Evolutionary conservation across 139 green algal genomes (phyloP), one percentile per base, ranked within the genome.

Genomic region (Picochlorum sp.): DNA sequence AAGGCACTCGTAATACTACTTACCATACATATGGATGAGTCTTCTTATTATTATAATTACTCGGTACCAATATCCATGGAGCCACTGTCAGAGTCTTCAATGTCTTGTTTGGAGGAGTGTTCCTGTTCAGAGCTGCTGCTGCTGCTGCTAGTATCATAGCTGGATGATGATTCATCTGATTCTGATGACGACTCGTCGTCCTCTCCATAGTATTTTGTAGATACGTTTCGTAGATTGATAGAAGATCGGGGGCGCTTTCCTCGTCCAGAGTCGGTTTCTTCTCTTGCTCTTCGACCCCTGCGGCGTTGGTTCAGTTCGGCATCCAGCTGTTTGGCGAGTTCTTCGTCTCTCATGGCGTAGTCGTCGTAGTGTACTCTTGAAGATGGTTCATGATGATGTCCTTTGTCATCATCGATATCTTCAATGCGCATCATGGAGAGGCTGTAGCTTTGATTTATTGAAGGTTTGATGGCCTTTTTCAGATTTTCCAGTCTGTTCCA

Each of bases 401-500:
- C 11, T n/a, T 15, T 10, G 6, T 41, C 21, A 24, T 30, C 21
- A 18, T 30, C 16, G 28, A 24, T 18, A 9, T n/a, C 9, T 24
- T 34, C 30, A 5, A 8, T 47, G 0, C 16, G 4, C 13, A 30
- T 18, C 23, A 59, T 18, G 23, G 20, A 30, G 30, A 30, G 15
- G 32, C 23, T 34, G 23, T 38, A 59, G 18, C 7, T 59, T 59
- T 38, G 14, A 13, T 30, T 74, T 32, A 69, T 11, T 52, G 66
- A 72, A 13, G 56, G 28, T 18, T 30, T 52, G 9, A 78, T 26
- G 4, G 46, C 47, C 2, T 38, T 44, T 34, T 58, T 62, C 15
- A 80, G 49, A 8, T 61, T 56, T 11, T 67, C 63, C 20, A 78
- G 28, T 10, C 73, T 66, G 61, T 77, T n/a, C 49, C 73, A 72